Percentiles rank a stretch among this genome's conserved stretches.
Evolutionary conservation across 306 rosid species (phyloP).

Genomic region (Phaseolus lunatus): DNA sequence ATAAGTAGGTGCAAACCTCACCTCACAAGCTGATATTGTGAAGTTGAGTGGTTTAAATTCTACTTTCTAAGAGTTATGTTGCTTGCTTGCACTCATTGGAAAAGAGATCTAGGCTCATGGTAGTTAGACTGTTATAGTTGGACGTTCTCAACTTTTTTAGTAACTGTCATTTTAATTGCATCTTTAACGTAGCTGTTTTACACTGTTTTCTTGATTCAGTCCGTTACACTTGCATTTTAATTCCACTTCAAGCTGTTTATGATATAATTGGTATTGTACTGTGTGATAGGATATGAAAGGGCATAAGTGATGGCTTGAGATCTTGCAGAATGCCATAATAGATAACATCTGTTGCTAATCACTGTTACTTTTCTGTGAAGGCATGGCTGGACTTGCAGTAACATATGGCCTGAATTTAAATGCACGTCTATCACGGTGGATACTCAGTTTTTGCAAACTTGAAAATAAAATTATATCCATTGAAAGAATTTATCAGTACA

Average conservation of each 20-base stretch:
- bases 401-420: slow-evolving; percentile 91
- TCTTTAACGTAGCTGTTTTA: no score
- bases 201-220: no score
- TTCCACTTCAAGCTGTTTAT: slow-evolving; percentile 27
- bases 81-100: background rate
- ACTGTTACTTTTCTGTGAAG: slow-evolving; percentile 53
- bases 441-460: slow-evolving; percentile 97
- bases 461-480: slow-evolving; percentile 96
- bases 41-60: no score
- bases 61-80: no score
- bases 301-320: slow-evolving; percentile 15
- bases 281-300: slow-evolving; percentile 11
- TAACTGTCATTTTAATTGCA: no score
- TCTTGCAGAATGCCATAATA: slow-evolving; percentile 14
- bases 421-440: slow-evolving; percentile 90
- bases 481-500: slow-evolving; percentile 95
- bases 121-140: background rate
- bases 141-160: background rate
- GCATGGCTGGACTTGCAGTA: slow-evolving; percentile 98
- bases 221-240: background rate
- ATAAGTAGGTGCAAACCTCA: no score
- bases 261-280: slow-evolving; percentile 27
- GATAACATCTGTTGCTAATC: slow-evolving; percentile 38
- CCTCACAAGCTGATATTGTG: no score
- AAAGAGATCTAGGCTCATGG: background rate